Conservation (phyloP, 2,329 filamentous ascomycete species). For the Ustulina deusta region DNA sequence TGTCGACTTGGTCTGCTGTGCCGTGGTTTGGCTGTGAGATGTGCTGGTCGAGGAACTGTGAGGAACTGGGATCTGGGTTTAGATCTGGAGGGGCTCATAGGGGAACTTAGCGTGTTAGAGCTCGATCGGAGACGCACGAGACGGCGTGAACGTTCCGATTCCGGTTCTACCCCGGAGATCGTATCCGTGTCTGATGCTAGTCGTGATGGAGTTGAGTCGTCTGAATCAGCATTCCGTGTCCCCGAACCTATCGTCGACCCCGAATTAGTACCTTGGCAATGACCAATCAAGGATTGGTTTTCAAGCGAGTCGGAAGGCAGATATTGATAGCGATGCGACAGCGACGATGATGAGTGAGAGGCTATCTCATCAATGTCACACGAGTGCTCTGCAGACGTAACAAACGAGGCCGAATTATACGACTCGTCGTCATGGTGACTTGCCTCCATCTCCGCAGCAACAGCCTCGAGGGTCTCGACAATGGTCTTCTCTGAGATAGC, state of each 20-base stretch:
- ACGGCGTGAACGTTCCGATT: not conserved
- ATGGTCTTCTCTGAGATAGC: slow-evolving; percentile 4
- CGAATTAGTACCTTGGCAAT: not conserved
- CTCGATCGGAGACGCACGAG: not conserved
- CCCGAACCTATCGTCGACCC: not conserved
- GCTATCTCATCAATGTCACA: too few relatives aligned
- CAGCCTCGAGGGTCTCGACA: slow-evolving; percentile 2
- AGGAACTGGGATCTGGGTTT: not conserved
- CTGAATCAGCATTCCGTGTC: too few relatives aligned
- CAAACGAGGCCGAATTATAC: too few relatives aligned
- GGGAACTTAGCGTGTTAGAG: not conserved
- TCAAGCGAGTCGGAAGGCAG: not conserved
- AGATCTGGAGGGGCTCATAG: not conserved
- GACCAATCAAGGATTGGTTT: not conserved
- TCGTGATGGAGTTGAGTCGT: too few relatives aligned
- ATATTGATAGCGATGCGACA: not conserved
- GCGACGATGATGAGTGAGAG: not conserved
- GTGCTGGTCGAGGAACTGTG: not conserved
- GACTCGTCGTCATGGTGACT: too few relatives aligned
- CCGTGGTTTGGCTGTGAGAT: not conserved
- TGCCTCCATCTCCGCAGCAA: slow-evolving; percentile 1
- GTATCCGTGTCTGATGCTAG: too few relatives aligned
- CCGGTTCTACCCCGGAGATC: too few relatives aligned
- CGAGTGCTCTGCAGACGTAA: not conserved
- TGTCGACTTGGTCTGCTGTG: not conserved